Conservation (phyloP, 208 protist species). For the Trypanosoma rangeli region DNA sequence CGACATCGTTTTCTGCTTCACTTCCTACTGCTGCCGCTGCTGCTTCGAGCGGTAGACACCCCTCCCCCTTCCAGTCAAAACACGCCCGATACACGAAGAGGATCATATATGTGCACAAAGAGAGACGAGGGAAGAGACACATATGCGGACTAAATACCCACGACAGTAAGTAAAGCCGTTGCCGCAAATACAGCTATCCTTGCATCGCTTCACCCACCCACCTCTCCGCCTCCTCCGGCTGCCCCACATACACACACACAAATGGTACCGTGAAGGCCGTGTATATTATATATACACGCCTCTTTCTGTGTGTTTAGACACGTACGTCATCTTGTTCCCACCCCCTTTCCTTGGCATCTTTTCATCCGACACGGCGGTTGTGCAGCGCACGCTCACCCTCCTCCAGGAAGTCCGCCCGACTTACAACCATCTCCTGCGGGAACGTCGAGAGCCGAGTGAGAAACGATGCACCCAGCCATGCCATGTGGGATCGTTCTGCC, state of each 20-base stretch:
- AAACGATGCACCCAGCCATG: conserved; percentile 96
- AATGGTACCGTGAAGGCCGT: too few species aligned
- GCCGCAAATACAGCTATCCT: background rate
- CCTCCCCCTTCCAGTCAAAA: background rate
- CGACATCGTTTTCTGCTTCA: background rate
- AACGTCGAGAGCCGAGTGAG: conserved; percentile 94
- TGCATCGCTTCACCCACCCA: background rate
- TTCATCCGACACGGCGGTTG: conserved; percentile 41
- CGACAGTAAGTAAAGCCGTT: background rate
- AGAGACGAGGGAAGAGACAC: background rate
- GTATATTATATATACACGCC: background rate
- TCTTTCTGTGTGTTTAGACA: background rate
- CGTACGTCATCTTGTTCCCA: background rate
- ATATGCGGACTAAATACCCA: background rate
- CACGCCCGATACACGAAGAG: background rate
- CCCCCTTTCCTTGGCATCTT: background rate
- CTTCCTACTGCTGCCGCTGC: background rate
- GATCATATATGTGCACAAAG: conserved; percentile 1
- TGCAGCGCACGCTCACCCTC: conserved; percentile 56
- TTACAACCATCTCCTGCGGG: conserved; percentile 69
- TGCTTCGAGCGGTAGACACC: background rate
- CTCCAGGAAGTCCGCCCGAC: conserved; percentile 50
- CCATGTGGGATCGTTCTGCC: conserved; percentile 85
- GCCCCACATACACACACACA: too few species aligned
- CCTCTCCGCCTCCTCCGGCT: too few species aligned